phyloP scores from a whole-genome alignment of 139 green algal genomes.

The Volvox africanus region DNA sequence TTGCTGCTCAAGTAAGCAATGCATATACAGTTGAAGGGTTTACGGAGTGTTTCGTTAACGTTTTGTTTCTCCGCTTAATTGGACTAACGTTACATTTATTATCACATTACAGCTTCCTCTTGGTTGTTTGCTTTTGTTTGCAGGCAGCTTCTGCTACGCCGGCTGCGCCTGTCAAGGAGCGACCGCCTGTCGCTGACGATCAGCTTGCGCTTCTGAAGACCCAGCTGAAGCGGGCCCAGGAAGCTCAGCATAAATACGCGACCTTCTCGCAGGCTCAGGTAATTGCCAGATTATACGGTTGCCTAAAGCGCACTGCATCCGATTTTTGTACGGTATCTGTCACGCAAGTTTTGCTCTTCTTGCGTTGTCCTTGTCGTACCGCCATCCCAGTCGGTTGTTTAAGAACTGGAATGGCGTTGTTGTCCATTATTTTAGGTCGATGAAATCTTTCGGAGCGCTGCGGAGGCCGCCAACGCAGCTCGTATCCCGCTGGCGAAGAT shows the following conservation, averaged over 20 bases:
- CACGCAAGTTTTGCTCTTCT: not conserved
- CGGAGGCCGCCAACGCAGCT: slow-evolving; percentile 66
- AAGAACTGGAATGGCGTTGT: too few species aligned
- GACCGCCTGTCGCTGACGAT: slow-evolving; percentile 47
- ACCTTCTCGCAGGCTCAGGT: slow-evolving; percentile 70
- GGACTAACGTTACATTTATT: not conserved
- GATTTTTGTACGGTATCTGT: not conserved
- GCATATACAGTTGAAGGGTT: not conserved
- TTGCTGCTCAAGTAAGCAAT: not conserved
- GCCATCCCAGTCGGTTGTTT: too few species aligned
- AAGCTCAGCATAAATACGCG: slow-evolving; percentile 60
- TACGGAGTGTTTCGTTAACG: not conserved
- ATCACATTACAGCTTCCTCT: not conserved
- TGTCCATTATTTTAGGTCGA: slow-evolving; percentile 30
- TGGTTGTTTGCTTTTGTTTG: not conserved
- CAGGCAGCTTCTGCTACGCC: not conserved
- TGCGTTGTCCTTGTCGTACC: too few species aligned
- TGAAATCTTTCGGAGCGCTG: slow-evolving; percentile 46
- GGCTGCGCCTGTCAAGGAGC: slow-evolving; percentile 41
- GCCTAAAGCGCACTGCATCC: not conserved
- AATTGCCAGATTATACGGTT: not conserved
- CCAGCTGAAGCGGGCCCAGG: slow-evolving; percentile 41
- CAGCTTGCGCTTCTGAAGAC: slow-evolving; percentile 43
- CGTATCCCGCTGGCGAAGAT: slow-evolving; percentile 76
- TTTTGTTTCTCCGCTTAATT: not conserved